Evolutionary conservation across 306 rosid genomes (phyloP), one percentile per base, ranked within the genome.

Genomic region (Citrullus amarus): DNA sequence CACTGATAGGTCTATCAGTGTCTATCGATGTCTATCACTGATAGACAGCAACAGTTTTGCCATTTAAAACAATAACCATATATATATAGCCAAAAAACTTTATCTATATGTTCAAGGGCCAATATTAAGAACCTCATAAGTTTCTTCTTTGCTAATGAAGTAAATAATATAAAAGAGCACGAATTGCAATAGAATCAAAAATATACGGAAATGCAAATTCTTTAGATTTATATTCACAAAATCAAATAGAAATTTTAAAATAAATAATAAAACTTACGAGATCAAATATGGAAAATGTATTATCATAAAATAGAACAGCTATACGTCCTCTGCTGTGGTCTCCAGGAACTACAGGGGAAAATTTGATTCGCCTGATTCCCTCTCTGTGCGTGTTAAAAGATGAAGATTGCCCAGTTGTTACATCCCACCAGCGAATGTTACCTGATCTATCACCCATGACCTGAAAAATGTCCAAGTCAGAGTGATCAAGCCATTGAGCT

Each of bases 371-470:
- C 74, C 93, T 89, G 82, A 95, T 95, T 86, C 98, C 98, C 66
- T 95, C 99, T 79, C 90, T 92, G 77, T 90, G 98, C 79, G 99
- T 95, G 82, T 83, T 87, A 90, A 95, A 95, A 70, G 99, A 92
- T 75, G 99, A 95, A 78, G 98, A 95, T 60, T 95, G 85, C 75
- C 99, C 99, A 79, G 92, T 92, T 58, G 85, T 87, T 80, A 95
- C 97, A 84, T 95, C 99, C 99, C 99, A 95, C 99, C 99, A 95
- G 80, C 97, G 89, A 75, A 95, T 90, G 80, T 86, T 89, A 67
- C 99, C 99, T 3, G 87, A 86, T 85, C 96, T 88, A 86, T 95
- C 99, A 75, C 99, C 99, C 99, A 95, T 95, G 80, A 95, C 99
- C 99, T 95, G 86, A 85, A 85, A 84, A 80, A 78, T 73, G 82